Percentiles rank a stretch among this genome's conserved stretches.
Evolutionary conservation across 2,329 filamentous ascomycete genomes (phyloP).

Genomic region (Septoria petroselini): DNA sequence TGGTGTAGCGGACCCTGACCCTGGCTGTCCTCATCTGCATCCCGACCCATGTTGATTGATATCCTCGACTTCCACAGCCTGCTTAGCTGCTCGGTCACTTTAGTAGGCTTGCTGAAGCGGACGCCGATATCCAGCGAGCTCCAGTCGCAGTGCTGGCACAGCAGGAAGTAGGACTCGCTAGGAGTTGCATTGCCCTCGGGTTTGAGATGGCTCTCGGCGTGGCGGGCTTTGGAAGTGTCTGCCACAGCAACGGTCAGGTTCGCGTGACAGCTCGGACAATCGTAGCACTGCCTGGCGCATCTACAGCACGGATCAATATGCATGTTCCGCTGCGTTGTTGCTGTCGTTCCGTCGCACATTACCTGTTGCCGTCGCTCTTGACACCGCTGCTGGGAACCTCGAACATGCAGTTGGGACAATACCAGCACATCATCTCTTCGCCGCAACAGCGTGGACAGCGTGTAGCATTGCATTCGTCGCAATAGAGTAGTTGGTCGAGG

Average conservation of each 20-base stretch:
- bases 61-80: constrained; percentile 32
- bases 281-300: constrained; percentile 87
- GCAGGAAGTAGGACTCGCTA: constrained; percentile 61
- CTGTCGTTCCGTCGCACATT: constrained; percentile 34
- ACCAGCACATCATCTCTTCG: constrained; percentile 93
- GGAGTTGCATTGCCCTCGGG: constrained; percentile 21
- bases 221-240: constrained; percentile 49
- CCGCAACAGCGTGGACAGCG: constrained; percentile 87
- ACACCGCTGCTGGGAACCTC: constrained; percentile 92
- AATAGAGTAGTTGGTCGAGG: constrained; percentile 90
- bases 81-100: constrained; percentile 68
- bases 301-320: constrained; percentile 24
- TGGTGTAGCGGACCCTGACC: constrained; percentile 49
- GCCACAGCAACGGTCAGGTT: constrained; percentile 72
- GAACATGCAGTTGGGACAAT: constrained; percentile 91
- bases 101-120: constrained; percentile 79
- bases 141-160: constrained; percentile 92
- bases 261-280: constrained; percentile 84
- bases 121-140: constrained; percentile 84
- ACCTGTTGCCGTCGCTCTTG: constrained; percentile 91
- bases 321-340: not conserved
- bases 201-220: constrained; percentile 17
- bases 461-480: constrained; percentile 95
- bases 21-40: constrained; percentile 35
- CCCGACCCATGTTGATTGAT: constrained; percentile 42